A percentile compares a stretch with the other conserved stretches of the same genome.
These are phyloP conservation scores for Plasmodium inui DNA, from an alignment of 169 alveolate species.

Conservation along the genomic window DNA sequence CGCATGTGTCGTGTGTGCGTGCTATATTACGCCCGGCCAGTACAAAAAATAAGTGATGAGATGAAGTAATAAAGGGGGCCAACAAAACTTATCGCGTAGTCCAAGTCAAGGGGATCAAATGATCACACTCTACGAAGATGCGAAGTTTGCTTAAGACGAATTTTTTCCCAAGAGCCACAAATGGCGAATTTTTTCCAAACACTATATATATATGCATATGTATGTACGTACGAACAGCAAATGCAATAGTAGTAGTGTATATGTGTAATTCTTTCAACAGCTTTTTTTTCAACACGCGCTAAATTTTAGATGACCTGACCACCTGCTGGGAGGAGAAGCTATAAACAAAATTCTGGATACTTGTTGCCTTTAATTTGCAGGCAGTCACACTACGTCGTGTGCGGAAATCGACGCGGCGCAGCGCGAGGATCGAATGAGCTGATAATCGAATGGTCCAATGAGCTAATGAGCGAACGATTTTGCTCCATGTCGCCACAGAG, in stretches of 20 bases:
- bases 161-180: constrained; percentile 9
- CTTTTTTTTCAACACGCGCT: neutral
- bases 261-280: neutral
- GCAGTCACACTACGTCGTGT: neutral
- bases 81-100: neutral
- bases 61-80: neutral
- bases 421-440: neutral
- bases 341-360: neutral
- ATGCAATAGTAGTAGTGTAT: neutral
- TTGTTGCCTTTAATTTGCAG: neutral
- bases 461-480: neutral
- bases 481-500: neutral
- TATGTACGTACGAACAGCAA: neutral
- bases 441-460: neutral
- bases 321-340: neutral
- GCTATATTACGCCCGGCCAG: neutral
- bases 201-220: neutral
- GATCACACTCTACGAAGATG: neutral
- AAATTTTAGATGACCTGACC: neutral
- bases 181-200: constrained; percentile 13
- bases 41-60: constrained; percentile 12
- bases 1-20: neutral
- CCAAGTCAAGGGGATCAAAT: neutral
- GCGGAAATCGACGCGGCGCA: neutral
- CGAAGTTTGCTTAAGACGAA: neutral